Conservation (phyloP, 2,329 filamentous ascomycete genomes). For the Chaetomium globosum region DNA sequence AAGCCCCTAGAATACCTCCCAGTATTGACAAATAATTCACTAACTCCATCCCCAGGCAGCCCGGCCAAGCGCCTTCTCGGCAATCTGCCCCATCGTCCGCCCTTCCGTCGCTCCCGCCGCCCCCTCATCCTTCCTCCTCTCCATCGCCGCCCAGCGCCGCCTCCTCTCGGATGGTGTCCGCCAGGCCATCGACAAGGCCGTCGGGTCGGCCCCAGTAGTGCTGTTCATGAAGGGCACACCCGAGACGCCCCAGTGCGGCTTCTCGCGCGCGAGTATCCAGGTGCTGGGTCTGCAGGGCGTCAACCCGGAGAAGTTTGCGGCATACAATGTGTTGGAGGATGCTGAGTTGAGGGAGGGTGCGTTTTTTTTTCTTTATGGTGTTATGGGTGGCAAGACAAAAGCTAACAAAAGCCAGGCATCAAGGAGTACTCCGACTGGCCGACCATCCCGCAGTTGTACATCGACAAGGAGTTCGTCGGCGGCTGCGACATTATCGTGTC, state of each 20-base stretch:
- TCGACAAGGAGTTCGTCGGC: constrained; percentile 93
- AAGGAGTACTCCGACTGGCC: constrained; percentile 99
- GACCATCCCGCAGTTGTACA: constrained; percentile 94
- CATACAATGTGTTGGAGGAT: constrained; percentile 96
- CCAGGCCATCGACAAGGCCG: constrained; percentile 85
- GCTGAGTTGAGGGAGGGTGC: constrained; percentile 77
- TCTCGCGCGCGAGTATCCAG: constrained; percentile 92
- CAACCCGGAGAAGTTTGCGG: constrained; percentile 93
- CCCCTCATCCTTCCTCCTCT: constrained; percentile 26
- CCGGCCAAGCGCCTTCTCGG: constrained; percentile 28
- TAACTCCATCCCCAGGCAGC: constrained; percentile 26
- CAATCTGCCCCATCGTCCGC: constrained; percentile 21
- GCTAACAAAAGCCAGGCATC: constrained; percentile 64
- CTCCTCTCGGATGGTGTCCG: constrained; percentile 79
- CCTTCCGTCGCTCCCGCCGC: constrained; percentile 7
- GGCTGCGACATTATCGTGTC: constrained; percentile 96
- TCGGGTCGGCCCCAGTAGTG: constrained; percentile 85
- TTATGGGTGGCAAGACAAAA: neutral
- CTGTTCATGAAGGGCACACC: constrained; percentile 93
- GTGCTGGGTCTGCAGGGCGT: constrained; percentile 93
- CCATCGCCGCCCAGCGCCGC: constrained; percentile 52
- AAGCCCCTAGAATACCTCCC: neutral
- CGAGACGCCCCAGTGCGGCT: constrained; percentile 79
- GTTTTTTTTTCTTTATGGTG: neutral
- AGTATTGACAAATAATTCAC: neutral